Percentiles rank a stretch among this genome's conserved stretches.
Evolutionary conservation across 2,329 filamentous ascomycete species (phyloP).

Genomic region (Phoma herbarum): DNA sequence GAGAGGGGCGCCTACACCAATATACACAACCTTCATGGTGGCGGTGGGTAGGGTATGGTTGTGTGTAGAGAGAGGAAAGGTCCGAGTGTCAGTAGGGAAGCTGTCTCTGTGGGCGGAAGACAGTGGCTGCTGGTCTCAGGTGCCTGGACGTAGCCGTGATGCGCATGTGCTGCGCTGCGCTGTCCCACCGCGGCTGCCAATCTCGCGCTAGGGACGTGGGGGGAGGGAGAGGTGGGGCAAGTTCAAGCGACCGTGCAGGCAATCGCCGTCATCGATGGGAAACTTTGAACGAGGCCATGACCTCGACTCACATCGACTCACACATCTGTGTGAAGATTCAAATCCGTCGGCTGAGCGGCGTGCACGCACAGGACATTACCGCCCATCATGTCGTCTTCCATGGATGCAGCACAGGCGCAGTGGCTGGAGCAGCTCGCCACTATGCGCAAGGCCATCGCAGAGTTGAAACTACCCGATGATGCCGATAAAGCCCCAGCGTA

Average conservation of each 20-base stretch:
- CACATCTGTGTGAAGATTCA: neutral
- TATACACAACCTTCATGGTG: conserved; percentile 85
- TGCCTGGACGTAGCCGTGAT: conserved; percentile 15
- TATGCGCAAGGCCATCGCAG: conserved; percentile 86
- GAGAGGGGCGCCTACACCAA: conserved; percentile 70
- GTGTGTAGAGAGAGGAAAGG: neutral
- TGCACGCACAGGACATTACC: too few species aligned
- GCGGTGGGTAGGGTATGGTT: conserved; percentile 5
- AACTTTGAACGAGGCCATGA: conserved; percentile 18
- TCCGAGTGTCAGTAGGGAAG: too few species aligned
- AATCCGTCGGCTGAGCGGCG: neutral
- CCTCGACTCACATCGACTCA: conserved; percentile 14
- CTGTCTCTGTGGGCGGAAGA: conserved; percentile 1
- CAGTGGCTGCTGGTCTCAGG: neutral
- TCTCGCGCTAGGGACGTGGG: conserved; percentile 24
- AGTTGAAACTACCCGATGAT: conserved; percentile 66
- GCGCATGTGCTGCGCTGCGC: conserved; percentile 4
- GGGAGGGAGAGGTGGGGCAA: conserved; percentile 37
- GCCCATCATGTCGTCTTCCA: conserved; percentile 49
- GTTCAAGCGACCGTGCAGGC: conserved; percentile 28
- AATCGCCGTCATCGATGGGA: conserved; percentile 30
- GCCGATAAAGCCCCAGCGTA: conserved; percentile 60
- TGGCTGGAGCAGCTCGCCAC: conserved; percentile 87
- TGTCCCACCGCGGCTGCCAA: conserved; percentile 26
- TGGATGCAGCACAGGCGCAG: conserved; percentile 64